phyloP scores from a whole-genome alignment of 768 basidiomycete species.

The Agrocybe praecox region DNA sequence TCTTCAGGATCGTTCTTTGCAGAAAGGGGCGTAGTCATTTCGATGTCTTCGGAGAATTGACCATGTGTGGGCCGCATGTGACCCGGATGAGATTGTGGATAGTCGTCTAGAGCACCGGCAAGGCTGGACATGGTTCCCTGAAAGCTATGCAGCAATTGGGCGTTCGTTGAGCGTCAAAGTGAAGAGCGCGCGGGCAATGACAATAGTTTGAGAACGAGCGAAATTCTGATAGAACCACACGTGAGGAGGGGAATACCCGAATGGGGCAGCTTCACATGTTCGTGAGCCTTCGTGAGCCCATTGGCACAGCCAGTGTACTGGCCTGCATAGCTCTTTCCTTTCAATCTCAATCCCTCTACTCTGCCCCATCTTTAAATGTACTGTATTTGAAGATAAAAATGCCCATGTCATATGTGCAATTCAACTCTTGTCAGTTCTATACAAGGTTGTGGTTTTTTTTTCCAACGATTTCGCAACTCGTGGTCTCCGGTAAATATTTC shows the following conservation, averaged over 20 bases:
- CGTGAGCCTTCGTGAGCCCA: not conserved
- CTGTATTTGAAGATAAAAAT: not conserved
- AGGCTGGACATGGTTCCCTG: constrained; percentile 54
- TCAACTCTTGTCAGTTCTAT: not conserved
- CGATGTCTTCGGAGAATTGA: constrained; percentile 34
- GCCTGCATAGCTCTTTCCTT: not conserved
- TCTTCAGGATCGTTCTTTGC: constrained; percentile 7
- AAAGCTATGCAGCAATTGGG: constrained; percentile 14
- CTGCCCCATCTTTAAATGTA: not conserved
- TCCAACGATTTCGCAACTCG: not conserved
- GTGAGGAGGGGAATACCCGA: constrained; percentile 9
- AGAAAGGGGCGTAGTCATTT: constrained; percentile 38
- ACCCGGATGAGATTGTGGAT: constrained; percentile 12
- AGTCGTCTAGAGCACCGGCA: constrained; percentile 55
- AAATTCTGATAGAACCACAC: constrained; percentile 12
- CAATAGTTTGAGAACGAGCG: not conserved
- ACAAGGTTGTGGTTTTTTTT: not conserved
- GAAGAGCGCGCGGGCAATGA: constrained; percentile 1
- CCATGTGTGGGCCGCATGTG: not conserved
- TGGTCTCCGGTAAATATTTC: constrained; percentile 2
- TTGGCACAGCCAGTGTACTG: constrained; percentile 13
- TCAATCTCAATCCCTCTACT: not conserved
- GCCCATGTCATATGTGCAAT: not conserved
- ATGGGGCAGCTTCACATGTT: constrained; percentile 5
- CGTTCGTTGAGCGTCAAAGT: constrained; percentile 3